phyloP scores from a whole-genome alignment of 352 stramenopile genomes.

The Phytophthora kernoviae region DNA sequence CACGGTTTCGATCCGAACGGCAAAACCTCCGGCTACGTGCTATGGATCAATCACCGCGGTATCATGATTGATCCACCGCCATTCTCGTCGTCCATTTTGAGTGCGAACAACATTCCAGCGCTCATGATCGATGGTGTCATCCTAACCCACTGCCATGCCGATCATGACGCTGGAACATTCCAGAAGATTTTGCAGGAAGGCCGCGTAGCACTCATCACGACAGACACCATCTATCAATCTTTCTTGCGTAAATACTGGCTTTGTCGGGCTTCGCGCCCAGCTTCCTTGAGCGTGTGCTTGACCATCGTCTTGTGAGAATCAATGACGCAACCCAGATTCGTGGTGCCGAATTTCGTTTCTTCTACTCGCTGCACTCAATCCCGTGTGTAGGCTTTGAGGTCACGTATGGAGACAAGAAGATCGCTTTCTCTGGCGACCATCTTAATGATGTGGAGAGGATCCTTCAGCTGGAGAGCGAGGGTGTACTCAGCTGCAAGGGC shows the following conservation, averaged over 20 bases:
- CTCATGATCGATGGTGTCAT: conserved; percentile 97
- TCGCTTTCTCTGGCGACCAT: conserved; percentile 96
- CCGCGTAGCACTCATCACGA: conserved; percentile 95
- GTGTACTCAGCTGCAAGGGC: conserved; percentile 82
- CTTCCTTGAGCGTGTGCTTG: conserved; percentile 92
- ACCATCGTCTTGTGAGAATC: conserved; percentile 92
- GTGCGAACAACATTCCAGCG: conserved; percentile 88
- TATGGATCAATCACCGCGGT: conserved; percentile 96
- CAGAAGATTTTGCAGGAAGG: conserved; percentile 96
- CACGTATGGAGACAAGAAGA: conserved; percentile 93
- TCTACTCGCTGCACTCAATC: conserved; percentile 96
- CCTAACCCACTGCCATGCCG: conserved; percentile 96
- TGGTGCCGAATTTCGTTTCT: conserved; percentile 95
- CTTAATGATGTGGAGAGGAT: conserved; percentile 95
- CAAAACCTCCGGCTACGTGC: conserved; percentile 94
- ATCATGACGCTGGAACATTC: conserved; percentile 97
- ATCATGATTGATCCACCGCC: conserved; percentile 98
- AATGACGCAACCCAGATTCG: conserved; percentile 94
- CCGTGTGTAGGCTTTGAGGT: conserved; percentile 95
- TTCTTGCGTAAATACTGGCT: conserved; percentile 97
- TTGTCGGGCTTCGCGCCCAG: conserved; percentile 91
- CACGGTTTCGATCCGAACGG: conserved; percentile 96
- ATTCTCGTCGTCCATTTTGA: conserved; percentile 86
- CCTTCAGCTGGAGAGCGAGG: conserved; percentile 75
- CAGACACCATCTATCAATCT: conserved; percentile 95